Conservation (phyloP, 768 basidiomycete species). For the Mycena crocata region DNA sequence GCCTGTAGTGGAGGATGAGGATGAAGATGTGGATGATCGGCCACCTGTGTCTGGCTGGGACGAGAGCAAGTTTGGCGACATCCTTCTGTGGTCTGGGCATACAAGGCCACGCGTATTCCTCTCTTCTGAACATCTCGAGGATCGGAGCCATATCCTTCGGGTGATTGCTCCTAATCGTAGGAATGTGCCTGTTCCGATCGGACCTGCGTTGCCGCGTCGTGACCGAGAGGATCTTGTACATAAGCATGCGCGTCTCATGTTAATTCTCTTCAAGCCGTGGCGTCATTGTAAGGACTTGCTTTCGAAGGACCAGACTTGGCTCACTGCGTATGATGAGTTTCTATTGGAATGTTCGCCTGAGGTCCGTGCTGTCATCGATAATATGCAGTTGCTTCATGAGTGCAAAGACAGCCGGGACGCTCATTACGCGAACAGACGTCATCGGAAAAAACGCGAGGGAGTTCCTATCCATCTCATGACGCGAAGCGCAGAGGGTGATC, state of each 20-base stretch:
- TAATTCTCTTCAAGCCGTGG: constrained; percentile 44
- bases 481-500: not conserved
- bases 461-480: not conserved
- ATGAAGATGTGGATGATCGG: not conserved
- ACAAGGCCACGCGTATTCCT: not conserved
- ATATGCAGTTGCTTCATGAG: constrained; percentile 6
- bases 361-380: constrained; percentile 21
- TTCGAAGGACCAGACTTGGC: not conserved
- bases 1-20: not conserved
- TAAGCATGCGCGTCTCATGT: constrained; percentile 33
- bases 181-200: not conserved
- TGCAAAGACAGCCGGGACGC: constrained; percentile 22
- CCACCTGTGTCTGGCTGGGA: not conserved
- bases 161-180: not conserved
- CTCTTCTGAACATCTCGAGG: not conserved
- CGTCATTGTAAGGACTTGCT: not conserved
- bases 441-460: not conserved
- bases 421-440: not conserved
- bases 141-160: not conserved
- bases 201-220: not conserved
- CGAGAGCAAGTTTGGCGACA: not conserved
- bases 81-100: not conserved
- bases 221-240: not conserved
- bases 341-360: constrained; percentile 6
- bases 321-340: not conserved